A percentile compares a stretch with the other conserved stretches of the same genome.
These are phyloP conservation scores for Hypericum androsaemum DNA, from an alignment of 345 rosid genomes.

Conservation along the genomic window DNA sequence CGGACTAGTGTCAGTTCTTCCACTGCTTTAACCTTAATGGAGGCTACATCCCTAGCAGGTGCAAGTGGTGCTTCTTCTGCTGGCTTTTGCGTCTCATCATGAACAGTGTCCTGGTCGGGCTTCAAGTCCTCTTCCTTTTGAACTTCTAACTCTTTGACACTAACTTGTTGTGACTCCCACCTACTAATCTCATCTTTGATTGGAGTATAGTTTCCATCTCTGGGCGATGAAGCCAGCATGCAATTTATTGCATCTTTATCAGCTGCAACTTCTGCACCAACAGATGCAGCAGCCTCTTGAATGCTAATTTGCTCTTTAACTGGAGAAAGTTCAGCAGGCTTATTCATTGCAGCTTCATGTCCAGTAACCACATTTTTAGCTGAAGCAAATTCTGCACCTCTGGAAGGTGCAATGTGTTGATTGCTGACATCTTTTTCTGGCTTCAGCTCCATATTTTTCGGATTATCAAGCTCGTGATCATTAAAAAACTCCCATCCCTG, in stretches of 20 bases:
- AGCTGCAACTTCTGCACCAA: too few relatives aligned
- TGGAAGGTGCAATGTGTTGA: not conserved
- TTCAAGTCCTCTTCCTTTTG: constrained; percentile 4
- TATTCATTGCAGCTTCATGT: too few relatives aligned
- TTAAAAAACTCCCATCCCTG: not conserved
- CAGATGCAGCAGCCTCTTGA: too few relatives aligned
- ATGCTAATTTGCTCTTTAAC: too few relatives aligned
- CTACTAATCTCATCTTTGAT: too few relatives aligned
- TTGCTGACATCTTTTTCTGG: not conserved
- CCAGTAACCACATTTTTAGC: too few relatives aligned
- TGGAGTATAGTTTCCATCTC: too few relatives aligned
- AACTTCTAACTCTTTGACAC: too few relatives aligned
- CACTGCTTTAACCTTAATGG: constrained; percentile 17
- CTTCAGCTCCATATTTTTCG: constrained; percentile 8
- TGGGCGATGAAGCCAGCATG: too few relatives aligned
- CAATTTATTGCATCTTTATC: too few relatives aligned
- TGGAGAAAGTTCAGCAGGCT: too few relatives aligned
- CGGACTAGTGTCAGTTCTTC: constrained; percentile 41
- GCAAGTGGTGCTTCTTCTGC: constrained; percentile 7
- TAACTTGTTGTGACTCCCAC: too few relatives aligned
- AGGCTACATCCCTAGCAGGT: constrained; percentile 24
- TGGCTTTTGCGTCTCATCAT: constrained; percentile 6
- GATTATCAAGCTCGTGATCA: constrained; percentile 6
- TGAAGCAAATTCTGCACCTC: not conserved
- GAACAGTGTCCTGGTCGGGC: constrained; percentile 10